Evolutionary conservation across 2,329 filamentous ascomycete genomes (phyloP), one percentile per base, ranked within the genome.

Genomic region (Monosporascus sp.): DNA sequence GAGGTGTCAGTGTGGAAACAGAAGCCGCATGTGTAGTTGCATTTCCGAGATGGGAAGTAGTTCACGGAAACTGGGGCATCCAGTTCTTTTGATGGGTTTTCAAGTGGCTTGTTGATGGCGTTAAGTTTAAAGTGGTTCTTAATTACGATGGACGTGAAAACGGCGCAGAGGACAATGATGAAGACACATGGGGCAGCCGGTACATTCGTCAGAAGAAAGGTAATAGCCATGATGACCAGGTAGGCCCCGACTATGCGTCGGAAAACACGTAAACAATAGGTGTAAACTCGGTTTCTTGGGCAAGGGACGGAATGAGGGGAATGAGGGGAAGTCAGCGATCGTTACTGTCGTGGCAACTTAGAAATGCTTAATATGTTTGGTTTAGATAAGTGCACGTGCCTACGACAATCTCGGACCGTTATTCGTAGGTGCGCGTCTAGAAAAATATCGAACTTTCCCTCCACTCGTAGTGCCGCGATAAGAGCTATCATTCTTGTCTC

Each of bases 1-100:
- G 72, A 72, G 37, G 70, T 80, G 7, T 73, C 78, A 2, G 79
- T 83, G 63, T 83, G 79, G 68, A 83, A 83, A 64, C 79, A 83
- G 67, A 83, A 83, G 8, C 71, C 74, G 61, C 79, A 82, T 7
- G 61, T 63, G 26, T 74, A 71, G 65, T 78, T 79, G 62, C 76
- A 79, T 61, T 72, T 69, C n/a, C 76, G 68, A 0, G 73, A 71
- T 57, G 74, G 75, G 59, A 71, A 67, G 59, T 75, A 79, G 60
- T 78, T 79, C 43, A 79, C 76, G 0, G 73, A 75, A 37, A 78
- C 51, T 6, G 62, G 63, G 46, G 44, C 44, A 7, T 47, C 44
- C 27, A 14, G 44, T 26, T 31, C 44, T 11, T 41, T 41, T 41
- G 38, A n/a, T 41, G 38, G 19, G n/a, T 41, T 6, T n/a, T 11